Percentiles rank a stretch among this genome's conserved stretches.
Evolutionary conservation across 139 green algal genomes (phyloP).

Genomic region (Klebsormidium nitens): DNA sequence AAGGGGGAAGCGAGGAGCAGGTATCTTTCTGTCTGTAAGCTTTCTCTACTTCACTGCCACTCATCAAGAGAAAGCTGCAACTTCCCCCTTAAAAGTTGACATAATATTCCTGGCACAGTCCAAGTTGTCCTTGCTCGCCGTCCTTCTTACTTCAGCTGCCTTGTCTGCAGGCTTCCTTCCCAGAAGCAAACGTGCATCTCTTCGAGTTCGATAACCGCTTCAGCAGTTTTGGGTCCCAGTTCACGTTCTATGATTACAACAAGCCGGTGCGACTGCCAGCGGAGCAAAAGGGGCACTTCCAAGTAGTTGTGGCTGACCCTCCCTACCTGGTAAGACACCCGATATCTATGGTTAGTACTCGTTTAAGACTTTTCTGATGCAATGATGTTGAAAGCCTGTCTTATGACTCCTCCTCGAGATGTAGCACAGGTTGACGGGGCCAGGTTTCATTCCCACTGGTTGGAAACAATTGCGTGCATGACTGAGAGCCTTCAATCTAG

Average conservation of each 20-base stretch:
- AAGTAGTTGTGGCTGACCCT: slow-evolving; percentile 49
- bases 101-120: too few species aligned
- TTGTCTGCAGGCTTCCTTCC: too few species aligned
- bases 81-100: too few species aligned
- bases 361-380: too few species aligned
- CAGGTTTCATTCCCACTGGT: not conserved
- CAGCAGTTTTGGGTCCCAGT: slow-evolving; percentile 33
- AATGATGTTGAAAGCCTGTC: too few species aligned
- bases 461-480: not conserved
- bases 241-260: slow-evolving; percentile 52
- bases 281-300: slow-evolving; percentile 29
- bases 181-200: slow-evolving; percentile 21
- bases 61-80: too few species aligned
- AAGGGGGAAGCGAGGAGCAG: too few species aligned
- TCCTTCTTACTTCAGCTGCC: too few species aligned
- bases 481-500: not conserved
- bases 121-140: too few species aligned
- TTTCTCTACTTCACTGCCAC: too few species aligned
- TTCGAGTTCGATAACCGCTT: slow-evolving; percentile 54
- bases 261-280: slow-evolving; percentile 29
- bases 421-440: not conserved
- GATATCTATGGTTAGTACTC: too few species aligned
- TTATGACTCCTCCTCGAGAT: not conserved
- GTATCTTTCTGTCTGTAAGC: too few species aligned
- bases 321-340: slow-evolving; percentile 47